Evolutionary conservation across 441 rosid genomes (phyloP).

Genomic region (Adansonia madagascariensis): DNA sequence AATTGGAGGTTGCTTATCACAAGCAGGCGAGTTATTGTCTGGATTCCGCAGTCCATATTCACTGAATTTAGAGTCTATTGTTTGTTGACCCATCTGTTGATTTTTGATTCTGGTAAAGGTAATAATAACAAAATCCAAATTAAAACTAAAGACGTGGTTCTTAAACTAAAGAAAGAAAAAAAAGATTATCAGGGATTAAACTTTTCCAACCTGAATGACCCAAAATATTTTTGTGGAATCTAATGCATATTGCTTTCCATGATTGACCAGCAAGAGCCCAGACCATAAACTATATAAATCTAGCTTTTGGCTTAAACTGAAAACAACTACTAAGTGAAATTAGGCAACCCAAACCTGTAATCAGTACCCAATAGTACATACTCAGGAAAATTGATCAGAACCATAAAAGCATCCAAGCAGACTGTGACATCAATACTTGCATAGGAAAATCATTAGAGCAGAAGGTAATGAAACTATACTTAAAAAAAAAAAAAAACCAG

Average conservation of each 20-base stretch:
- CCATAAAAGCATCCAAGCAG: slow-evolving; percentile 19
- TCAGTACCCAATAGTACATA: slow-evolving; percentile 4
- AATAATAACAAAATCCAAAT: slow-evolving; percentile 1
- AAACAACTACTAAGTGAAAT: slow-evolving; percentile 17
- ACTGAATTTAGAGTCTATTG: slow-evolving; percentile 47
- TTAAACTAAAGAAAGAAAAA: slow-evolving; percentile 10
- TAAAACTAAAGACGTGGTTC: neutral
- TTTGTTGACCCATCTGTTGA: slow-evolving; percentile 59
- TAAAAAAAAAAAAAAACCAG: too few relatives aligned
- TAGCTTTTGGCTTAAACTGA: slow-evolving; percentile 5
- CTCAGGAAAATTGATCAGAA: neutral
- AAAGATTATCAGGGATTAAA: neutral
- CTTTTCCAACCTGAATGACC: neutral
- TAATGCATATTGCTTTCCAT: slow-evolving; percentile 12
- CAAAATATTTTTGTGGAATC: neutral
- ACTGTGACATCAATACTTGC: neutral
- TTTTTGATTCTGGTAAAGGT: slow-evolving; percentile 18
- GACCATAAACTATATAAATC: neutral
- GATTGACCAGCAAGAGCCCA: slow-evolving; percentile 6
- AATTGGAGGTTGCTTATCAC: slow-evolving; percentile 46
- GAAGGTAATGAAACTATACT: too few relatives aligned
- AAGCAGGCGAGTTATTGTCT: slow-evolving; percentile 40
- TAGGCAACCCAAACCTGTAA: slow-evolving; percentile 9
- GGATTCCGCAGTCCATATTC: slow-evolving; percentile 45
- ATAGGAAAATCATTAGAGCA: neutral